Conservation (phyloP, 768 basidiomycete species). For the Dioszegia crocea region DNA sequence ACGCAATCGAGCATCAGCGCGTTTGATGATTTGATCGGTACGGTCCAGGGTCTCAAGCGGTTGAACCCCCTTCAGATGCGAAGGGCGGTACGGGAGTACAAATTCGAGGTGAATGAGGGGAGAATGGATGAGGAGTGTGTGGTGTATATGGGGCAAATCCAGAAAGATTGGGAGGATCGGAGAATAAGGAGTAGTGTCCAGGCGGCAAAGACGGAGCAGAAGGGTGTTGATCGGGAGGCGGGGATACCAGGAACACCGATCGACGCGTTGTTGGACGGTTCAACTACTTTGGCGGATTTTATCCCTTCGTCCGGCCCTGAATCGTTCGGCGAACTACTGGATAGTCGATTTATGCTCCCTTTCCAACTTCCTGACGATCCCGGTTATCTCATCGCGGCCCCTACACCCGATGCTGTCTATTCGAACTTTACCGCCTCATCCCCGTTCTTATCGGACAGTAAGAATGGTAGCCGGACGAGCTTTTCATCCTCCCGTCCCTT, state of each 20-base stretch:
- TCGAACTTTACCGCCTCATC: constrained; percentile 16
- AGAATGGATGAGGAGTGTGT: constrained; percentile 92
- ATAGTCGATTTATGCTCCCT: constrained; percentile 89
- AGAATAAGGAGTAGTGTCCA: constrained; percentile 81
- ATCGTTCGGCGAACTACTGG: constrained; percentile 81
- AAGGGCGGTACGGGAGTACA: constrained; percentile 75
- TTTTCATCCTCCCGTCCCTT: constrained; percentile 40
- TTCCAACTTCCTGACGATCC: constrained; percentile 71
- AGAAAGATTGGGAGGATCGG: constrained; percentile 96
- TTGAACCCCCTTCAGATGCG: constrained; percentile 97
- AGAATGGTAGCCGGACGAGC: constrained; percentile 32
- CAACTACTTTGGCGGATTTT: constrained; percentile 65
- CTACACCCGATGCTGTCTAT: constrained; percentile 36
- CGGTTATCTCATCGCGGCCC: constrained; percentile 63
- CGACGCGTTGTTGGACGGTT: constrained; percentile 73
- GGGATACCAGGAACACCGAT: constrained; percentile 53
- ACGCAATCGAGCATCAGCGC: constrained; percentile 80
- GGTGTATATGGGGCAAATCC: constrained; percentile 88
- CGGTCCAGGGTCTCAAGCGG: constrained; percentile 76
- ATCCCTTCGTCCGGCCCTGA: constrained; percentile 72
- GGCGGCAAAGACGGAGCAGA: constrained; percentile 61
- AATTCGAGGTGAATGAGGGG: constrained; percentile 87
- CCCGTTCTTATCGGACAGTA: constrained; percentile 29
- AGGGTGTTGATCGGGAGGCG: constrained; percentile 33
- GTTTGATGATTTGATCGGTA: constrained; percentile 81